Conservation (phyloP, 2,329 filamentous ascomycete species). For the Aspergillus melleus region DNA sequence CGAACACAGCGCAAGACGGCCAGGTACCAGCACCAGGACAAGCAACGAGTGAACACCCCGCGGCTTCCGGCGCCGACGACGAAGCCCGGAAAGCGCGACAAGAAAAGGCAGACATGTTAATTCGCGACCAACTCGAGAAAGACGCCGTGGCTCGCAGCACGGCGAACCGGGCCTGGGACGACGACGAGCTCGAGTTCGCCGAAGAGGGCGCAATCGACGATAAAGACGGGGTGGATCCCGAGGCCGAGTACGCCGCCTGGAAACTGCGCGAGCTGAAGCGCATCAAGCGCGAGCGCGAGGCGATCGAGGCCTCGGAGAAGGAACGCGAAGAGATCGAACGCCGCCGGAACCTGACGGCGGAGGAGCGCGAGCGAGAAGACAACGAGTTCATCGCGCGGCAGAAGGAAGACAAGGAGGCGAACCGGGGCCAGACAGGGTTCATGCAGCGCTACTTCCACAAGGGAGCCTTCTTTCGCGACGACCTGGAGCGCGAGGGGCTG, state of each 20-base stretch:
- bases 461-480: constrained; percentile 90
- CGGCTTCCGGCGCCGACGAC: constrained; percentile 44
- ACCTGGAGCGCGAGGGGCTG: constrained; percentile 72
- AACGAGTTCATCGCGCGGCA: constrained; percentile 73
- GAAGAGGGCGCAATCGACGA: constrained; percentile 80
- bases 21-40: constrained; percentile 14
- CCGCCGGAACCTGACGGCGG: constrained; percentile 78
- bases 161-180: constrained; percentile 84
- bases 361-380: constrained; percentile 85
- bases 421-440: constrained; percentile 77
- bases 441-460: constrained; percentile 98
- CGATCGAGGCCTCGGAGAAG: constrained; percentile 78
- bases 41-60: constrained; percentile 12
- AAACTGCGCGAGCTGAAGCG: constrained; percentile 87
- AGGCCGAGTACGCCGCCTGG: constrained; percentile 89
- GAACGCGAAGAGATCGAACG: constrained; percentile 89
- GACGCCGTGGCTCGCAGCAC: constrained; percentile 73
- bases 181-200: constrained; percentile 61
- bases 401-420: constrained; percentile 71
- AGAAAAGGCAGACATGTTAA: constrained; percentile 72
- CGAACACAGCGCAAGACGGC: constrained; percentile 22
- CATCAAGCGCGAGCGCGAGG: constrained; percentile 80
- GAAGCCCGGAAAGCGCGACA: constrained; percentile 52
- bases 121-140: constrained; percentile 85
- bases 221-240: constrained; percentile 80